These are phyloP conservation scores for Capsicum rhomboideum DNA, from an alignment of 257 asterid genomes.

Conservation along the genomic window DNA sequence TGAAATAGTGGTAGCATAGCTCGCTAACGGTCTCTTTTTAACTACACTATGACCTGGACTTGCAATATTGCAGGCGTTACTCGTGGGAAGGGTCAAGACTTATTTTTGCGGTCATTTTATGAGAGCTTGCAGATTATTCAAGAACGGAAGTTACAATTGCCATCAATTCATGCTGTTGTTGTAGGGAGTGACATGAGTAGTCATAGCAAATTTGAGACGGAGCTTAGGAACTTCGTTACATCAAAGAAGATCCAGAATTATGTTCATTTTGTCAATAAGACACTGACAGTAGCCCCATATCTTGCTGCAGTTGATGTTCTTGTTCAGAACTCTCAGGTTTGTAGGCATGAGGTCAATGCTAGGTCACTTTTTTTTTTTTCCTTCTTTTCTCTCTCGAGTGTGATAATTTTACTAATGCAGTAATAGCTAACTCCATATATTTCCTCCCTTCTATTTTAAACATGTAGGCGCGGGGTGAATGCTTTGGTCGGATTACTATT, in stretches of 20 bases:
- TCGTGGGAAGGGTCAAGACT: constrained; percentile 97
- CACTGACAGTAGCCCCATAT: constrained; percentile 86
- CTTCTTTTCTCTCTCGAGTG: neutral
- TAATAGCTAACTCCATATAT: neutral
- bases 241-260: constrained; percentile 55
- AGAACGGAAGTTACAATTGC: constrained; percentile 58
- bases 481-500: constrained; percentile 96
- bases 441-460: neutral
- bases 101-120: constrained; percentile 70
- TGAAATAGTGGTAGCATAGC: neutral
- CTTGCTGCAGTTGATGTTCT: constrained; percentile 84
- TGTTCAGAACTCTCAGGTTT: constrained; percentile 97
- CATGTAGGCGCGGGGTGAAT: constrained; percentile 86
- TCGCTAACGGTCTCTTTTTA: neutral
- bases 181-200: constrained; percentile 90
- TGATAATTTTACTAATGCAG: neutral
- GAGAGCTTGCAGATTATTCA: constrained; percentile 65
- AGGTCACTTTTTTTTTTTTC: neutral
- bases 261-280: constrained; percentile 87
- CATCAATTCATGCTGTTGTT: constrained; percentile 64
- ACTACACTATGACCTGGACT: constrained; percentile 10
- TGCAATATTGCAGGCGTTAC: constrained; percentile 71
- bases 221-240: constrained; percentile 62
- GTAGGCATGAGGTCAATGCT: constrained; percentile 2
- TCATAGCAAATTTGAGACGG: constrained; percentile 79